phyloP scores from a whole-genome alignment of 331 rosid genomes.

The Pyrus hybrid region DNA sequence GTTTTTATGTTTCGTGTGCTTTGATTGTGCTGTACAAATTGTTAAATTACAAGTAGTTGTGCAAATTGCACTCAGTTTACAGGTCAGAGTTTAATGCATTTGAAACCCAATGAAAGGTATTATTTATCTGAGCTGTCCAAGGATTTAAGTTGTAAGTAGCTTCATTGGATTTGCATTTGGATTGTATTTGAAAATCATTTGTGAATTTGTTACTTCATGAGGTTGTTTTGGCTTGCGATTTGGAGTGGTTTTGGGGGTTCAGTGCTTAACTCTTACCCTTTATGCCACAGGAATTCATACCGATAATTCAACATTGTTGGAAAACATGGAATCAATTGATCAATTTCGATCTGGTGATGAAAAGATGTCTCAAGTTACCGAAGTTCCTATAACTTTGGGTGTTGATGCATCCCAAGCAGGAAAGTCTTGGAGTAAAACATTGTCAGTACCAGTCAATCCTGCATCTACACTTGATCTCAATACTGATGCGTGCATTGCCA shows the following conservation, averaged over 20 bases:
- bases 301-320: slow-evolving; percentile 2
- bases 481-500: slow-evolving; percentile 28
- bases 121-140: not conserved
- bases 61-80: not conserved
- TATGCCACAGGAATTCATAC: slow-evolving; percentile 29
- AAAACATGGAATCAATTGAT: slow-evolving; percentile 26
- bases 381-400: slow-evolving; percentile 24
- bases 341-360: slow-evolving; percentile 24
- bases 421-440: slow-evolving; percentile 12
- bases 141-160: not conserved
- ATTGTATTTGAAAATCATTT: not conserved
- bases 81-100: not conserved
- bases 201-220: not conserved
- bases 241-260: not conserved
- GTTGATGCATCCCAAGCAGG: slow-evolving; percentile 27
- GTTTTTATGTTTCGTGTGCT: not conserved
- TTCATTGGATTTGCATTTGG: not conserved
- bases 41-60: not conserved
- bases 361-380: slow-evolving; percentile 36
- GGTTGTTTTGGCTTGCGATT: not conserved
- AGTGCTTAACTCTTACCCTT: slow-evolving; percentile 1
- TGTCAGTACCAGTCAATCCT: slow-evolving; percentile 10
- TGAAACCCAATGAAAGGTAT: not conserved
- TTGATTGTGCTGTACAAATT: not conserved
- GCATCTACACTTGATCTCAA: slow-evolving; percentile 47